phyloP scores from a whole-genome alignment of 2,329 filamentous ascomycete genomes.

The Karstenula rhodostoma region DNA sequence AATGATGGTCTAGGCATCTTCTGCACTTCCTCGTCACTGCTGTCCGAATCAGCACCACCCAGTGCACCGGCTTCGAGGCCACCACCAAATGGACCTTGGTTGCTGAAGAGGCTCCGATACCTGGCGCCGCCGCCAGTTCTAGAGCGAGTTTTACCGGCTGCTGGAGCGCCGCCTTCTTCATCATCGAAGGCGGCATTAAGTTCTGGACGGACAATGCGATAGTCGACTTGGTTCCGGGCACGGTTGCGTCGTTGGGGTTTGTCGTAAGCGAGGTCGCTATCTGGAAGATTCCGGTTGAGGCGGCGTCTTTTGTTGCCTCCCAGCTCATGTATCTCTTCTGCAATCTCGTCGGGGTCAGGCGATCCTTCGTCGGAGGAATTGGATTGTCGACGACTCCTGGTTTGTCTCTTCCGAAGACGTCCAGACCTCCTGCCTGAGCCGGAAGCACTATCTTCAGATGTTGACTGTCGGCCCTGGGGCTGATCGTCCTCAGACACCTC shows the following conservation, averaged over 20 bases:
- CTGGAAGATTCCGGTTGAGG: slow-evolving; percentile 38
- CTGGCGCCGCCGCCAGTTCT: slow-evolving; percentile 62
- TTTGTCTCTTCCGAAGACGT: slow-evolving; percentile 58
- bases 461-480: slow-evolving; percentile 51
- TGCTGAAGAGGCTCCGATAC: slow-evolving; percentile 85
- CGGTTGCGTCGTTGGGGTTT: slow-evolving; percentile 67
- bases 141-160: slow-evolving; percentile 72
- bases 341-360: slow-evolving; percentile 56
- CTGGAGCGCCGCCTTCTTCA: slow-evolving; percentile 72
- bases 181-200: slow-evolving; percentile 76
- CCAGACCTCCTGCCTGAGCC: slow-evolving; percentile 59
- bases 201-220: slow-evolving; percentile 83
- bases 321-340: slow-evolving; percentile 67
- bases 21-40: slow-evolving; percentile 90
- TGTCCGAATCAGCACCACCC: slow-evolving; percentile 89
- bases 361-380: slow-evolving; percentile 58
- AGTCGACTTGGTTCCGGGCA: slow-evolving; percentile 78
- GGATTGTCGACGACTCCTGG: slow-evolving; percentile 56
- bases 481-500: slow-evolving; percentile 63
- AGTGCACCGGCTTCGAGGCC: slow-evolving; percentile 79
- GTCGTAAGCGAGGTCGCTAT: slow-evolving; percentile 60
- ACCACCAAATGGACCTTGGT: slow-evolving; percentile 91
- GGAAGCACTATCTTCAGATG: slow-evolving; percentile 47
- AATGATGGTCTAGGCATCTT: slow-evolving; percentile 62
- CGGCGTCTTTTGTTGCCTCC: slow-evolving; percentile 58